Conservation (phyloP, 1,139 yeast genomes). For the Pichia sp. region DNA sequence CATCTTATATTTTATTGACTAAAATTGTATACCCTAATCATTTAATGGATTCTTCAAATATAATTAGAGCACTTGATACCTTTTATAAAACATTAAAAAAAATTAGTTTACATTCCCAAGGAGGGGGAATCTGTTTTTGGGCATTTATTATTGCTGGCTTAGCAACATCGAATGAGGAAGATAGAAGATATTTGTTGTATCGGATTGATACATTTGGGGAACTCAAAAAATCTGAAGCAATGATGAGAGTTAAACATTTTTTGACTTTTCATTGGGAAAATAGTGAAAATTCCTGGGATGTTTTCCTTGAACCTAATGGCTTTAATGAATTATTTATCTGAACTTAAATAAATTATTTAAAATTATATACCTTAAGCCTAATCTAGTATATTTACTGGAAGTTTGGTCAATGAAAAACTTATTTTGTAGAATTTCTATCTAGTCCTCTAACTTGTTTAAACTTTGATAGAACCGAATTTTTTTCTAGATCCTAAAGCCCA, state of each 20-base stretch:
- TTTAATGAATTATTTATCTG: constrained; percentile 1
- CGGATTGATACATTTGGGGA: constrained; percentile 10
- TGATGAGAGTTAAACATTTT: neutral
- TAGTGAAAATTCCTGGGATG: constrained; percentile 3
- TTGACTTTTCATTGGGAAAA: constrained; percentile 2
- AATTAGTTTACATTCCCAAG: constrained; percentile 13
- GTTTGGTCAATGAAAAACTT: too few species aligned
- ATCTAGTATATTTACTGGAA: too few species aligned
- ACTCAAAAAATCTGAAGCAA: constrained; percentile 6
- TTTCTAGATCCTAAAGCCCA: too few species aligned
- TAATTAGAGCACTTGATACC: constrained; percentile 9
- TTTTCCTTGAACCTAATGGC: constrained; percentile 1
- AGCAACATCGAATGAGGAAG: constrained; percentile 9
- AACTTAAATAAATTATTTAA: too few species aligned
- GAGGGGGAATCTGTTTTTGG: constrained; percentile 16
- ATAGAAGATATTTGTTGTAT: constrained; percentile 16
- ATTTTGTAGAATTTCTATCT: too few species aligned
- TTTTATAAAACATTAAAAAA: constrained; percentile 13
- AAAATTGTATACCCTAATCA: constrained; percentile 17
- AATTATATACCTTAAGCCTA: too few species aligned
- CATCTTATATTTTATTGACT: constrained; percentile 16
- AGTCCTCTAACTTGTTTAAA: too few species aligned
- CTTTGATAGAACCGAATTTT: too few species aligned
- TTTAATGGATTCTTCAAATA: constrained; percentile 4
- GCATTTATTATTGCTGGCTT: constrained; percentile 18